A percentile compares a stretch with the other conserved stretches of the same genome.
Conservation (phyloP, 2,329 filamentous ascomycete species). For the Curvularia verruculosa region DNA sequence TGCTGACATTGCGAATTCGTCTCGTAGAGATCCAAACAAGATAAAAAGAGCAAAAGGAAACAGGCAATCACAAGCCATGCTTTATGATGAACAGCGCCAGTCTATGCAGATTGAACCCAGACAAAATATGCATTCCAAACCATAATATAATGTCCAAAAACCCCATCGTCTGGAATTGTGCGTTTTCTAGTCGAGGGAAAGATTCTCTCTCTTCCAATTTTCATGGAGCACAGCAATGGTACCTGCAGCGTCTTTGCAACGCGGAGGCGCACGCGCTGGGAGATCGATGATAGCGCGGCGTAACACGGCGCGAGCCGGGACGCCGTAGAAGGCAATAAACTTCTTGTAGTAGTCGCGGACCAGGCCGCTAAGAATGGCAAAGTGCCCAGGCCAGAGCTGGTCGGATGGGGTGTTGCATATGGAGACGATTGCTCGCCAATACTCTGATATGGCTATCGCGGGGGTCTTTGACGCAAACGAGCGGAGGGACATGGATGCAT, state of each 20-base stretch:
- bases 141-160: not conserved
- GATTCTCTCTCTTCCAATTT: conserved; percentile 38
- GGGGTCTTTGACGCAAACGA: conserved; percentile 65
- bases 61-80: not conserved
- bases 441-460: conserved; percentile 80
- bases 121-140: not conserved
- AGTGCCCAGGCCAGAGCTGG: conserved; percentile 56
- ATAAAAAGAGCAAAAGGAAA: not conserved
- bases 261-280: conserved; percentile 54
- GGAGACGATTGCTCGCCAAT: conserved; percentile 78
- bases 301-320: conserved; percentile 73
- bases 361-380: conserved; percentile 59
- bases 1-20: not conserved
- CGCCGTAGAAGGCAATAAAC: conserved; percentile 82
- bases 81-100: not conserved
- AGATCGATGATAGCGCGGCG: conserved; percentile 75
- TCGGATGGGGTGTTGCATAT: conserved; percentile 76
- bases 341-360: conserved; percentile 70
- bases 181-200: conserved; percentile 23
- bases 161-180: not conserved
- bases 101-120: not conserved
- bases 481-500: conserved; percentile 79
- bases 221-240: conserved; percentile 40
- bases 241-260: conserved; percentile 35
- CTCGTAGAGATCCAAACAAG: not conserved